phyloP scores from a whole-genome alignment of 441 rosid species.

The Pelargonium exstipulatum region DNA sequence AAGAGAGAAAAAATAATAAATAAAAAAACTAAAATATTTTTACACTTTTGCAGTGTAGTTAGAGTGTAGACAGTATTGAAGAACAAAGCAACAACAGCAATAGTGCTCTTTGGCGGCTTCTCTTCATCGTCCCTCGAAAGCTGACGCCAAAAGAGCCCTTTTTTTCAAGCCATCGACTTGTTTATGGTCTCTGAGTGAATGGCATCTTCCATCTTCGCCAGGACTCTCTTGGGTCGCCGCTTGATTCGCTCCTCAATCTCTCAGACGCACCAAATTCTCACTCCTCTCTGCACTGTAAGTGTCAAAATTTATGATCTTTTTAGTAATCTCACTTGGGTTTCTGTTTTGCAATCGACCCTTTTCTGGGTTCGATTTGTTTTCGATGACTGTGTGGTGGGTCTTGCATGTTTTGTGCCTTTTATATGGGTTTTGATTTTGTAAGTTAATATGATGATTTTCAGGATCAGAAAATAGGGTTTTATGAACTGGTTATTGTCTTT shows the following conservation, averaged over 20 bases:
- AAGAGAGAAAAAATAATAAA: too few relatives aligned
- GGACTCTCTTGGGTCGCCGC: slow-evolving; percentile 37
- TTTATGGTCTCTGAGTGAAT: slow-evolving; percentile 36
- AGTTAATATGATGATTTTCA: not conserved
- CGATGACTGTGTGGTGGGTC: not conserved
- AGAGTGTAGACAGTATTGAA: too few relatives aligned
- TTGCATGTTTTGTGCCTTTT: not conserved
- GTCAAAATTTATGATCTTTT: not conserved
- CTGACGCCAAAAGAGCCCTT: not conserved
- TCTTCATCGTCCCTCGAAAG: not conserved
- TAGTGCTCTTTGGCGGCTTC: not conserved
- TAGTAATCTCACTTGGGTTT: slow-evolving; percentile 14
- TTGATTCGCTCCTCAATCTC: slow-evolving; percentile 29
- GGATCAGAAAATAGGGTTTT: not conserved
- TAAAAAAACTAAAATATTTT: too few relatives aligned
- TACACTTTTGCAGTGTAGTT: too few relatives aligned
- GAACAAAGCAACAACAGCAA: not conserved
- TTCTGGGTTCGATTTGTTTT: slow-evolving; percentile 10
- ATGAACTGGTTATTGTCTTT: not conserved
- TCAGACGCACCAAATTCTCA: slow-evolving; percentile 23
- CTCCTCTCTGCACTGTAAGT: slow-evolving; percentile 41
- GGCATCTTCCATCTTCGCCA: slow-evolving; percentile 49
- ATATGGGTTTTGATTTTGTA: slow-evolving; percentile 6
- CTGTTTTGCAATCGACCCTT: not conserved
- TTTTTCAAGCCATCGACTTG: not conserved